phyloP scores from a whole-genome alignment of 495 filamentous ascomycete species.

The Tetracladium setigerum region DNA sequence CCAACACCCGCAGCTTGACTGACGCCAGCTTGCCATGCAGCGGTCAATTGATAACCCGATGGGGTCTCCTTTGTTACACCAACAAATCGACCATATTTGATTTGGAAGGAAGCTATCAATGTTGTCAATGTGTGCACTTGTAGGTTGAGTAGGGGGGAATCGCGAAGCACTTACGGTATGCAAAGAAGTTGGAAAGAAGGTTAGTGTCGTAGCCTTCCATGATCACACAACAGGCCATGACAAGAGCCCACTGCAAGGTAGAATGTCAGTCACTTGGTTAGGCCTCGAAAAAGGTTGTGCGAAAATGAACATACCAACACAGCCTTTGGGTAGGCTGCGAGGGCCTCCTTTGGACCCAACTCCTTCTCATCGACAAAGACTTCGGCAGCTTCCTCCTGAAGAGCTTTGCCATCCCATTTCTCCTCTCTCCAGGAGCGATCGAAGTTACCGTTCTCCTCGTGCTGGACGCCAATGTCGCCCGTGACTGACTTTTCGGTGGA shows the following conservation, averaged over 20 bases:
- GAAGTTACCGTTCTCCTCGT: too few species aligned
- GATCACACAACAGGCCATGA: constrained; percentile 50
- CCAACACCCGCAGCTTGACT: constrained; percentile 6
- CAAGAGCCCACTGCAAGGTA: constrained; percentile 51
- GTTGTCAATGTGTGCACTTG: neutral
- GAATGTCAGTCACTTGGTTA: too few species aligned
- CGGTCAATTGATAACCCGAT: constrained; percentile 31
- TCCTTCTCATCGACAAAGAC: too few species aligned
- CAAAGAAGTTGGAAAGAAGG: constrained; percentile 49
- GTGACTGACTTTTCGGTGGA: too few species aligned
- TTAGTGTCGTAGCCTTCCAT: constrained; percentile 59
- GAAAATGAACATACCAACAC: too few species aligned
- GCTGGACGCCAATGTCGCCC: too few species aligned
- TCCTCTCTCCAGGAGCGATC: too few species aligned
- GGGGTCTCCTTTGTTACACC: constrained; percentile 29
- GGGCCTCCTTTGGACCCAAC: too few species aligned
- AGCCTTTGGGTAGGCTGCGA: constrained; percentile 12
- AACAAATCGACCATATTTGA: constrained; percentile 50
- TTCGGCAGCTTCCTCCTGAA: too few species aligned
- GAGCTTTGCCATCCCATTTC: too few species aligned
- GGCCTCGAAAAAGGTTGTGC: too few species aligned
- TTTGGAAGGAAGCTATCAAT: constrained; percentile 42
- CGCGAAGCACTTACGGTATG: constrained; percentile 27
- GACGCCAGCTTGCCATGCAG: constrained; percentile 20
- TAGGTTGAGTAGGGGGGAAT: too few species aligned